A percentile compares a stretch with the other conserved stretches of the same genome.
These are phyloP conservation scores for Lojkania enalia DNA, from an alignment of 2,329 filamentous ascomycete species.

Conservation along the genomic window DNA sequence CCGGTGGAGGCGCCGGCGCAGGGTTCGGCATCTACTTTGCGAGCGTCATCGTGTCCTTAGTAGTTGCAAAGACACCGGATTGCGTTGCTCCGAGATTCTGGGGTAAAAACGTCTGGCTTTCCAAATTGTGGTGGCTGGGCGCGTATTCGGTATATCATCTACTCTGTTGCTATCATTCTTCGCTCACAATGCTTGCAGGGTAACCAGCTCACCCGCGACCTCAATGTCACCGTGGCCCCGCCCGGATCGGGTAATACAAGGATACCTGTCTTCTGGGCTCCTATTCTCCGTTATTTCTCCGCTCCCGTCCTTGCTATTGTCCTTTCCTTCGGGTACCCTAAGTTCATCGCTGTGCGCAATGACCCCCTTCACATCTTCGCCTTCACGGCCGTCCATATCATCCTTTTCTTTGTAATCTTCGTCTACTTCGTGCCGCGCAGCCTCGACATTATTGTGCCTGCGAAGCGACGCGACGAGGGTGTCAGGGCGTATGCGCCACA, in stretches of 20 bases:
- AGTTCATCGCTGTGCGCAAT: background rate
- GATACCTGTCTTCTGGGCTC: slow-evolving; percentile 54
- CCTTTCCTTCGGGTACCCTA: slow-evolving; percentile 10
- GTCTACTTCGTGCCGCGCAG: slow-evolving; percentile 56
- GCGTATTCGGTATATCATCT: too few species aligned
- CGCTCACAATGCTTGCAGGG: slow-evolving; percentile 57
- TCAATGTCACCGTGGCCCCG: slow-evolving; percentile 54
- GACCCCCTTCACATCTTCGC: slow-evolving; percentile 11
- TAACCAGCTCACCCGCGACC: slow-evolving; percentile 58
- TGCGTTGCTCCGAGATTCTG: slow-evolving; percentile 47
- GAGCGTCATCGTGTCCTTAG: slow-evolving; percentile 40
- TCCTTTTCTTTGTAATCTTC: slow-evolving; percentile 48
- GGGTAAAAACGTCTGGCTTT: slow-evolving; percentile 40
- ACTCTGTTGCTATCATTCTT: too few species aligned
- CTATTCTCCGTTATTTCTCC: slow-evolving; percentile 10
- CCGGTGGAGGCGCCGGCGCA: slow-evolving; percentile 51
- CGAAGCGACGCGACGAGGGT: background rate
- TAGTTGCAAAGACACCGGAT: slow-evolving; percentile 48
- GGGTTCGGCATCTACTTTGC: slow-evolving; percentile 56
- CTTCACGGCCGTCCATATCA: slow-evolving; percentile 44
- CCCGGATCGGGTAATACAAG: slow-evolving; percentile 59
- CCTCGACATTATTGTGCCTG: slow-evolving; percentile 24
- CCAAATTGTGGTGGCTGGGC: too few species aligned
- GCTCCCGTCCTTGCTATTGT: slow-evolving; percentile 9
- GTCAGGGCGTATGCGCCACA: background rate